A percentile compares a stretch with the other conserved stretches of the same genome.
Evolutionary conservation across 208 protist genomes (phyloP).

Genomic region (Trypanosoma platydactyli): DNA sequence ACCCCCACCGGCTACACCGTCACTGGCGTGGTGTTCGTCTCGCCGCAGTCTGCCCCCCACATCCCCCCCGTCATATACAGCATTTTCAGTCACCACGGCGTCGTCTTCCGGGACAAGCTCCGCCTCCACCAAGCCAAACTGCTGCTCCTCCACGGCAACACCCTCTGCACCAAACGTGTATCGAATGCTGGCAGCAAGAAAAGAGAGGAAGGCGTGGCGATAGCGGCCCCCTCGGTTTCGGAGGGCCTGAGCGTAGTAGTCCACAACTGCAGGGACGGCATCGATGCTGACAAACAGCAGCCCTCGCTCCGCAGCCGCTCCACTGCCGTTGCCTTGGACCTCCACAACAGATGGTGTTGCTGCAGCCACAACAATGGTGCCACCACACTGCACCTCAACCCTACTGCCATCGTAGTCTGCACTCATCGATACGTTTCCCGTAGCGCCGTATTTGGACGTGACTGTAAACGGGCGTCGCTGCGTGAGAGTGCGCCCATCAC

Average conservation of each 20-base stretch:
- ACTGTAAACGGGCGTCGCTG: constrained; percentile 68
- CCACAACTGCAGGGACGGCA: constrained; percentile 59
- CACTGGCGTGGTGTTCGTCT: not conserved
- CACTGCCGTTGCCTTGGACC: constrained; percentile 18
- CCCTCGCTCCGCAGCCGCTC: not conserved
- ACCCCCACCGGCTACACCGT: not conserved
- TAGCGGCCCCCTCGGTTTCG: constrained; percentile 52
- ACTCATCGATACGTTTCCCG: not conserved
- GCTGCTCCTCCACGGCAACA: constrained; percentile 51
- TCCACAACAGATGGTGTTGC: constrained; percentile 66
- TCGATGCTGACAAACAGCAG: constrained; percentile 72
- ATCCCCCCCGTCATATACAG: constrained; percentile 5
- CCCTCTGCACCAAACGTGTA: constrained; percentile 65
- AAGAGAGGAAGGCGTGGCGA: constrained; percentile 58
- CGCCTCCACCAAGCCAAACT: constrained; percentile 59
- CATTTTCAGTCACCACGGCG: constrained; percentile 16
- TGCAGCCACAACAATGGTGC: constrained; percentile 61
- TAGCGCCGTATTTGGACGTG: not conserved
- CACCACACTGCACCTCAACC: constrained; percentile 54
- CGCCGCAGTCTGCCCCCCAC: not conserved
- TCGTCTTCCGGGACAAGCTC: constrained; percentile 37
- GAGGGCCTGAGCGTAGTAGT: constrained; percentile 57
- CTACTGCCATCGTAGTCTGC: constrained; percentile 56
- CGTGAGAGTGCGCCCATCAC: constrained; percentile 76
- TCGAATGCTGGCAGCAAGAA: constrained; percentile 53